phyloP scores from a whole-genome alignment of 495 filamentous ascomycete species.

The Podospora pseudocomata region DNA sequence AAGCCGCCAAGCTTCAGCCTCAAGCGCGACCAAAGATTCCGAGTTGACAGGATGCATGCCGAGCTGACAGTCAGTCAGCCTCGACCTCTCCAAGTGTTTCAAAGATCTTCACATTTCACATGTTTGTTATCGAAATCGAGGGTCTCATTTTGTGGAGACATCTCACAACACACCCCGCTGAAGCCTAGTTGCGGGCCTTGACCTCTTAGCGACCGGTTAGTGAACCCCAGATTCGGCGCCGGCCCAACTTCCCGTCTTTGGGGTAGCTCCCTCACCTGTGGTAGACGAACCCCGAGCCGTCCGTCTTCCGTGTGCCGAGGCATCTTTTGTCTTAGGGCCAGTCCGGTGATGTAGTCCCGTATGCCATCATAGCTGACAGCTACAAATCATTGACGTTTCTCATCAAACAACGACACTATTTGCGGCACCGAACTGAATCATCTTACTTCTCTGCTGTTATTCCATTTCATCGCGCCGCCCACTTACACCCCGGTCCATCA shows the following conservation, averaged over 20 bases:
- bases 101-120: neutral
- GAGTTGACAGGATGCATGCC: neutral
- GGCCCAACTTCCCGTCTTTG: constrained; percentile 1
- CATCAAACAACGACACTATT: neutral
- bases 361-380: neutral
- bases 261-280: neutral
- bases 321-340: constrained; percentile 2
- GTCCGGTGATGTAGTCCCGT: neutral
- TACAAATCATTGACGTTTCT: neutral
- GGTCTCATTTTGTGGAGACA: neutral
- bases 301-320: constrained; percentile 3
- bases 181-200: neutral
- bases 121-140: neutral
- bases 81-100: neutral
- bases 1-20: neutral
- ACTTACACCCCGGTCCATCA: neutral
- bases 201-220: constrained; percentile 4
- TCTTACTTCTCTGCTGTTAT: neutral
- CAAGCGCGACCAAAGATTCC: neutral
- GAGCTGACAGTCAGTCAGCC: neutral
- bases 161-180: neutral
- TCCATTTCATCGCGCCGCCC: neutral
- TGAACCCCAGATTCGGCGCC: constrained; percentile 8
- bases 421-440: neutral
- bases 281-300: neutral